These are phyloP conservation scores for Penicillium sp. DNA, from an alignment of 2,329 filamentous ascomycete species.

Conservation along the genomic window DNA sequence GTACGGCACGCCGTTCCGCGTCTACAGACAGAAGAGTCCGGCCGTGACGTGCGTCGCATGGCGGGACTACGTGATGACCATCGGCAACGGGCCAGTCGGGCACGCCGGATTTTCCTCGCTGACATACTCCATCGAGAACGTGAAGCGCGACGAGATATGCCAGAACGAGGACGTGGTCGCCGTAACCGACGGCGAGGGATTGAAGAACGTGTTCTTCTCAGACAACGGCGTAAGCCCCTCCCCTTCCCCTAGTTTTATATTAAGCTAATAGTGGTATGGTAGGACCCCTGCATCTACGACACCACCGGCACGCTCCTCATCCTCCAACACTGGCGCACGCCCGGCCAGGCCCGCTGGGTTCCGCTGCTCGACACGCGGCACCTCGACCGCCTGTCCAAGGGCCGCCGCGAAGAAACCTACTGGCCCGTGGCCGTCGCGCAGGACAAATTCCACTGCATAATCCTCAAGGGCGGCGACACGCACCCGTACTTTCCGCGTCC, in stretches of 20 bases:
- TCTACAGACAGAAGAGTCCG: constrained; percentile 90
- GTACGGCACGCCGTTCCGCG: constrained; percentile 81
- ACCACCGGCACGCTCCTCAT: constrained; percentile 83
- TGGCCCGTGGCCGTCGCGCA: constrained; percentile 93
- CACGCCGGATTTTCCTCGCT: constrained; percentile 74
- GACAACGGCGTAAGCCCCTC: constrained; percentile 67
- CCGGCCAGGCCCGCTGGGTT: constrained; percentile 83
- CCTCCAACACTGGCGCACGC: constrained; percentile 83
- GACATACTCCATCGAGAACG: constrained; percentile 88
- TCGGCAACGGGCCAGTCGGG: constrained; percentile 85
- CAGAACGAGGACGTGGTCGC: constrained; percentile 92
- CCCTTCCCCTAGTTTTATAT: neutral
- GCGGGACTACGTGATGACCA: constrained; percentile 92
- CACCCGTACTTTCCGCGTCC: constrained; percentile 91
- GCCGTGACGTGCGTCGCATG: constrained; percentile 91
- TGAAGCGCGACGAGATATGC: constrained; percentile 88
- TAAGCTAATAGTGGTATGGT: neutral
- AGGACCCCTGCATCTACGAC: constrained; percentile 96
- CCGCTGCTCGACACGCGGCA: constrained; percentile 86
- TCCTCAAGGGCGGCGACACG: constrained; percentile 89
- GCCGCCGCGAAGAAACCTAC: constrained; percentile 84
- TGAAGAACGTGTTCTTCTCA: constrained; percentile 87
- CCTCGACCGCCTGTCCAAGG: constrained; percentile 74
- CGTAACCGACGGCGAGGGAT: constrained; percentile 65
- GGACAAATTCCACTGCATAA: constrained; percentile 95